Evolutionary conservation across 805 yeast genomes (phyloP).

Genomic region (Suhomyces sp.): DNA sequence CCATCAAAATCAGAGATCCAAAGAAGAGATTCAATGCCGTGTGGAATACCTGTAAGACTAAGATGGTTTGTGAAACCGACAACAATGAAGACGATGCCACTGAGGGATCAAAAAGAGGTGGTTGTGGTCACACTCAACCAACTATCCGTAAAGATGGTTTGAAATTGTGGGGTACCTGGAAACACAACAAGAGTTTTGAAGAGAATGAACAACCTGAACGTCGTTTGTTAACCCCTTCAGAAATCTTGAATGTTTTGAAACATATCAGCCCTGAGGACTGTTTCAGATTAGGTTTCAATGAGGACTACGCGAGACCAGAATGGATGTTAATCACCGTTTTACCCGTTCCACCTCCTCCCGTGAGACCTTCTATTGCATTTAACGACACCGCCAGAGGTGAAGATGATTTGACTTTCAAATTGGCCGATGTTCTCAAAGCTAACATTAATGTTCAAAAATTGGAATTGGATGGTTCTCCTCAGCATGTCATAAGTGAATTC

Average conservation of each 20-base stretch:
- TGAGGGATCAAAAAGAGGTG: slow-evolving; percentile 73
- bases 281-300: slow-evolving; percentile 79
- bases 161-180: slow-evolving; percentile 98
- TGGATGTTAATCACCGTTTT: slow-evolving; percentile 97
- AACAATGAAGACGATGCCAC: slow-evolving; percentile 58
- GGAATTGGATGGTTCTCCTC: slow-evolving; percentile 99
- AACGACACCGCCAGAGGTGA: slow-evolving; percentile 98
- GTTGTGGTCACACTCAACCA: slow-evolving; percentile 98
- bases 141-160: slow-evolving; percentile 93
- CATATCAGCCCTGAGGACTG: slow-evolving; percentile 88
- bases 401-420: slow-evolving; percentile 96
- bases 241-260: slow-evolving; percentile 85
- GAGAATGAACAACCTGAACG: slow-evolving; percentile 91
- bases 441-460: slow-evolving; percentile 95
- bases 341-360: slow-evolving; percentile 99
- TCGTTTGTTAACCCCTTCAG: slow-evolving; percentile 82
- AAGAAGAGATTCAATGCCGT: slow-evolving; percentile 96
- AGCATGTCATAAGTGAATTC: slow-evolving; percentile 94
- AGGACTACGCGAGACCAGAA: slow-evolving; percentile 97
- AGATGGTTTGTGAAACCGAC: slow-evolving; percentile 95
- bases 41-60: slow-evolving; percentile 88
- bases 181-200: slow-evolving; percentile 76
- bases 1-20: slow-evolving; percentile 86
- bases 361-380: slow-evolving; percentile 96
- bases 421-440: slow-evolving; percentile 95